Evolutionary conservation across 2,329 filamentous ascomycete species (phyloP), one percentile per base, ranked within the genome.

Genomic region (Calonectria fujianensis): DNA sequence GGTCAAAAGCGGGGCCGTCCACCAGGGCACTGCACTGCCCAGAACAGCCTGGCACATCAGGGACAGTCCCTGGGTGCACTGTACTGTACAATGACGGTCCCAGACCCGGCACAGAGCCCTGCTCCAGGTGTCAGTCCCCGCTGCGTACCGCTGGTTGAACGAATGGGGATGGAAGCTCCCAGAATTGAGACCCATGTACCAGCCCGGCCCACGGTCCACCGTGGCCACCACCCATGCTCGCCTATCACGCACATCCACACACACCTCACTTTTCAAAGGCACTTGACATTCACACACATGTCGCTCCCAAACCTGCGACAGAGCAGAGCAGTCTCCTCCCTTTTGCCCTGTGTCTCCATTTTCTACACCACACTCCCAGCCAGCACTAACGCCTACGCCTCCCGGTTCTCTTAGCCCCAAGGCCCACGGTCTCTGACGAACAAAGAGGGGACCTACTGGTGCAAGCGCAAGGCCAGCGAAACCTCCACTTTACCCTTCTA

Each of bases 401-500:
- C 69, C 59, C 59, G 59, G 59, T 59, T 24, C 20, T 41, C 32
- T 48, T 70, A 65, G 69, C 45, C 20, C 69, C 61, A 65, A 39
- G 27, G 59, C 59, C 69, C 59, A 70, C 35, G 57, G 20, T 24
- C 35, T 54, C 69, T 65, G 69, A 63, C 59, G 69, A 32, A 29
- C 57, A 64, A 64, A 64, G 57, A 70, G 57, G 50, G 61, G 41
- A 48, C 24, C 27, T 48, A 37, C 37, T 48, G 37, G 61, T 29
- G 27, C 61, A 65, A 45, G 31, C 61, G 35, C 61, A 54, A 57
- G 52, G 52, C 59, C 65, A 74, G 74, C 48, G 29, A 74, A 65
- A 72, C 72, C 74, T 78, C 78, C 78, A 77, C 75, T 74, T 73
- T 61, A 75, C 74, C 73, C 75, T 70, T 77, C 74, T 74, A 77